Evolutionary conservation across 2,329 filamentous ascomycete genomes (phyloP).

Genomic region (Epichloe gansuensis): DNA sequence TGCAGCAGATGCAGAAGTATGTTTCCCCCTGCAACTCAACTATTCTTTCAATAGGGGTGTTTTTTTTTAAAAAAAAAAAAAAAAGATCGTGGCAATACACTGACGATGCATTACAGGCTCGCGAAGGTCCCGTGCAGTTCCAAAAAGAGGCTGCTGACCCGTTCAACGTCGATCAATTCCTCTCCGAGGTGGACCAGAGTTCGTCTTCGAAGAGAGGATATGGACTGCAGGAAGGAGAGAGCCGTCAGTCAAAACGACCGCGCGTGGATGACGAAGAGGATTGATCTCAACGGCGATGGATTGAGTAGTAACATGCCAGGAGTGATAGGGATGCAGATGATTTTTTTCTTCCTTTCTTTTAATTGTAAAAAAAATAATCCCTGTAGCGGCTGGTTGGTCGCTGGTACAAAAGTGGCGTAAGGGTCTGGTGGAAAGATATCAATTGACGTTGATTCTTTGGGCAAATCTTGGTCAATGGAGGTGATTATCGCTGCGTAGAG

Average conservation of each 20-base stretch:
- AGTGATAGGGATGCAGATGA: background rate
- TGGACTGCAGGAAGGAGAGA: conserved; percentile 57
- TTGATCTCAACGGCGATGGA: conserved; percentile 10
- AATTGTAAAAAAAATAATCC: background rate
- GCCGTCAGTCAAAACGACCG: conserved; percentile 54
- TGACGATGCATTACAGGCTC: conserved; percentile 36
- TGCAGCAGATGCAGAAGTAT: conserved; percentile 65
- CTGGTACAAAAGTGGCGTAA: background rate
- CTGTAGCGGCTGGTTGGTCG: background rate
- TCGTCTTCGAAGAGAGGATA: conserved; percentile 59
- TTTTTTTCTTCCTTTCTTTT: background rate
- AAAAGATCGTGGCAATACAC: conserved; percentile 8
- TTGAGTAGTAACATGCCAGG: background rate
- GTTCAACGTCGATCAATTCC: conserved; percentile 89
- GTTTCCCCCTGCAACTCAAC: conserved; percentile 14
- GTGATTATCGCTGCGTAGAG: no score
- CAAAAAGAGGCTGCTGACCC: conserved; percentile 79
- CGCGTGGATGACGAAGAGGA: conserved; percentile 63
- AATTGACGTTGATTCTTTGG: background rate
- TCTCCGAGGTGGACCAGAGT: conserved; percentile 61
- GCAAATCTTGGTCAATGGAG: background rate
- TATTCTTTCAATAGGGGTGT: background rate
- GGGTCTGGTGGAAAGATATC: background rate
- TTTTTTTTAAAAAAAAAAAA: background rate
- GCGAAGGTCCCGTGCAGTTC: conserved; percentile 90